Conservation (phyloP, 2,329 filamentous ascomycete genomes). For the Talaromyces sp. region DNA sequence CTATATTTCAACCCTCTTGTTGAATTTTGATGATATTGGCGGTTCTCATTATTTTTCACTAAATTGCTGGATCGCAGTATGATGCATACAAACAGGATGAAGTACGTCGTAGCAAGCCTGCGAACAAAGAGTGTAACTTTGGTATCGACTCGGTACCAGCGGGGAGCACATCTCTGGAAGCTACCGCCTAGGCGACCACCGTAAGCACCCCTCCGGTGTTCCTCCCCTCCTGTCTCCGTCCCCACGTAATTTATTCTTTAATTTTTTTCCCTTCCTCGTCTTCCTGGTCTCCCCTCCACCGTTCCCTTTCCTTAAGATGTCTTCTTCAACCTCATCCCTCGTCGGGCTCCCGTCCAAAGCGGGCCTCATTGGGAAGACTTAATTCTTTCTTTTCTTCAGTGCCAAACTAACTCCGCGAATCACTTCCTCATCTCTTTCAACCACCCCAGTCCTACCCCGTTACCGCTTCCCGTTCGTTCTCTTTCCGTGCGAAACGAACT, state of each 20-base stretch:
- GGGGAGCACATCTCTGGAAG: neutral
- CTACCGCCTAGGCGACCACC: conserved; percentile 6
- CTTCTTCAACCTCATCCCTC: conserved; percentile 32
- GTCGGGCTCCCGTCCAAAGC: conserved; percentile 41
- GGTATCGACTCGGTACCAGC: neutral
- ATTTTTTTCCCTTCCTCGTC: conserved; percentile 19
- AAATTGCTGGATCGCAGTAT: neutral
- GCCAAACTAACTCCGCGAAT: conserved; percentile 18
- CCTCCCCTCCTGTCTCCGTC: conserved; percentile 7
- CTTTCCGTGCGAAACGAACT: conserved; percentile 7
- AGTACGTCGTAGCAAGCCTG: neutral
- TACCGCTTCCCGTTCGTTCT: conserved; percentile 15
- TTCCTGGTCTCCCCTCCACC: conserved; percentile 17
- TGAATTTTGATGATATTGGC: neutral
- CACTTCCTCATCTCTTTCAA: conserved; percentile 7
- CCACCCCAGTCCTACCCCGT: conserved; percentile 17
- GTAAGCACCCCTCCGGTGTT: neutral
- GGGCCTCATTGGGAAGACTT: conserved; percentile 46
- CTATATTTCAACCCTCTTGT: neutral
- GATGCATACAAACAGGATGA: neutral
- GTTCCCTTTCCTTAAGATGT: conserved; percentile 32
- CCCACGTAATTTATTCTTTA: conserved; percentile 20
- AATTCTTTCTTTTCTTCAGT: conserved; percentile 22
- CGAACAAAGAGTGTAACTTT: neutral
- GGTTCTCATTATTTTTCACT: neutral